Base-by-base conservation (phyloP, 2,329 filamentous ascomycete species). In the Fusarium setosum region DNA sequence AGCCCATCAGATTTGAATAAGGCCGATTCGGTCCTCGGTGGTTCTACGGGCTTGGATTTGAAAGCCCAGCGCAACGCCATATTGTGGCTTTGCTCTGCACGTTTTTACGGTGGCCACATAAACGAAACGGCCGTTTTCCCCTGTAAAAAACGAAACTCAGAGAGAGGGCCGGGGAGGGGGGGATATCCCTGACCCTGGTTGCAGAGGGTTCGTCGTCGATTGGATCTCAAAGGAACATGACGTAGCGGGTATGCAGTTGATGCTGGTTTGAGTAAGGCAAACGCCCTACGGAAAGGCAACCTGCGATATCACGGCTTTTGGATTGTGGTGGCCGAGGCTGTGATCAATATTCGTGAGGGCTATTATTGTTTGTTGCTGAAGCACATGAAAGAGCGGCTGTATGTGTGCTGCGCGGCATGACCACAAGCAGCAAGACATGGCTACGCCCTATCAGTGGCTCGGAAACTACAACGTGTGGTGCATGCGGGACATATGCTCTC, bases 1-100 rank as follows among this genome's bases (percentile, higher is more conserved):
- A 40, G 37, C 49, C 35, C 37, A 21, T 47, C 26, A 23, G 3
- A 31, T 20, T n/a, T 10, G 23, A 26, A 38, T 48, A 47, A 55
- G 21, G 32, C 54, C 47, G 50, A 52, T 45, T 50, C 56, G 55
- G 42, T 38, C 44, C 60, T 61, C 65, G 63, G 65, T 63, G 64
- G 50, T 68, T 66, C 53, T 59, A 21, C 61, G 61, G 56, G 23
- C 29, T 56, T 29, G 26, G 11, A 11, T 9, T 29, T 11, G n/a
- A n/a, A n/a, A n/a, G n/a, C n/a, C n/a, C n/a, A n/a, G n/a, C n/a
- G n/a, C n/a, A n/a, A n/a, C n/a, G n/a, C 17, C 3, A n/a, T 13
- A 20, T 21, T 48, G 13, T 31, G 41, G 55, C 26, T 47, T n/a
- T n/a, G n/a, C n/a, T n/a, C n/a, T 47, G 42, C 23, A 29, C 26